Conservation (phyloP, 768 basidiomycete species). For the Russula dissimulans region DNA sequence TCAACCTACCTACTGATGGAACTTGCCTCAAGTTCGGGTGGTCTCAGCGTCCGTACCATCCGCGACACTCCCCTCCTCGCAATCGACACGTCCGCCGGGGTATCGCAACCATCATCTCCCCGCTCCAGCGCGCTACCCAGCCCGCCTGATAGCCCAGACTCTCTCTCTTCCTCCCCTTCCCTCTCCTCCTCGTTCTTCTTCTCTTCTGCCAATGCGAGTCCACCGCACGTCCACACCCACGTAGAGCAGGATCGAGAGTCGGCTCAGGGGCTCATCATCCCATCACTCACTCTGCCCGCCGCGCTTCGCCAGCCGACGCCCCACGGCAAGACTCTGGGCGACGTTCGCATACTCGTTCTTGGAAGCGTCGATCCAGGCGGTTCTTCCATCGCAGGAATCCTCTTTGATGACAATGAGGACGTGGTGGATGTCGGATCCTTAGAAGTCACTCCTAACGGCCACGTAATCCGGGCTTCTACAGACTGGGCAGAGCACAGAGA, state of each 20-base stretch:
- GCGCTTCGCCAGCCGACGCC: slow-evolving; percentile 55
- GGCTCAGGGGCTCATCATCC: slow-evolving; percentile 56
- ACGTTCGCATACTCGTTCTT: slow-evolving; percentile 47
- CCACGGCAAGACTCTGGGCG: slow-evolving; percentile 61
- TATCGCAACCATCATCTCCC: slow-evolving; percentile 40
- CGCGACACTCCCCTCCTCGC: slow-evolving; percentile 5
- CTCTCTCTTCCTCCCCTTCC: slow-evolving; percentile 62
- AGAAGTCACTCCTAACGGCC: slow-evolving; percentile 40
- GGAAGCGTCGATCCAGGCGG: slow-evolving; percentile 37
- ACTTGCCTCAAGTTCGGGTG: slow-evolving; percentile 7
- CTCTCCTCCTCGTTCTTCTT: slow-evolving; percentile 72
- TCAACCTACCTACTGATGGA: slow-evolving; percentile 1
- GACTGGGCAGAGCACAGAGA: slow-evolving; percentile 65
- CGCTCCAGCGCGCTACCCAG: slow-evolving; percentile 41
- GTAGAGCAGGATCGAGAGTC: slow-evolving; percentile 29
- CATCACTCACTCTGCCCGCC: slow-evolving; percentile 53
- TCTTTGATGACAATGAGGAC: slow-evolving; percentile 60
- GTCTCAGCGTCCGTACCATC: slow-evolving; percentile 14
- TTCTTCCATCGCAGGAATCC: slow-evolving; percentile 37
- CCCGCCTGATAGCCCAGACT: slow-evolving; percentile 53
- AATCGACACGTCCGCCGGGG: slow-evolving; percentile 11
- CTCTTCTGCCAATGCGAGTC: slow-evolving; percentile 62
- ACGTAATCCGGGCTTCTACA: slow-evolving; percentile 46
- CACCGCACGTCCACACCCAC: slow-evolving; percentile 41
- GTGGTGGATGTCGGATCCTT: slow-evolving; percentile 53